Base-by-base conservation (phyloP, 345 rosid genomes). In the Brassica nigra region DNA sequence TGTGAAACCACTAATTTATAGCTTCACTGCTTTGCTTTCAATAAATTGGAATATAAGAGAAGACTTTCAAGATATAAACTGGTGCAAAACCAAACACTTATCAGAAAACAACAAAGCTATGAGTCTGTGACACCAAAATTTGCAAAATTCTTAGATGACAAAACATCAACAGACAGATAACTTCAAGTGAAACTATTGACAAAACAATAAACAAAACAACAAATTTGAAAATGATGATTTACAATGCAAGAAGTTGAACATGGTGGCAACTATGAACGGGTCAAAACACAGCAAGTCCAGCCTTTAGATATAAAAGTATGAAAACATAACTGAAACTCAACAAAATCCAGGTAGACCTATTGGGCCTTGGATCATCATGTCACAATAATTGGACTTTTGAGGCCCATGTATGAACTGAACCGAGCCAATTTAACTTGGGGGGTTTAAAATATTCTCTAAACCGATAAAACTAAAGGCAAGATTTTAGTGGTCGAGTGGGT, bases 41-140 rank as follows among this genome's bases (percentile, higher is more conserved):
- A 18, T 18, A 0, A 18, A 18, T 18, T 18, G 0, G 18, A 18
- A 18, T 0, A 18, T 18, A 79, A 82, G 81, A 90, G 81, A 83
- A 84, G 61, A 44, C 76, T 78, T 77, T 72, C 66, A 81, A 77
- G 58, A 67, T 79, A 76, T 67, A 66, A 66, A 55, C 31, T 14
- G 54, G 67, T 72, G 37, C 74, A 47, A 72, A 69, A 69, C 58
- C 36, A 62, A 73, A 62, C 30, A 83, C 14, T 9, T 2, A 8
- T 42, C 4, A 10, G 14, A 42, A 42, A 42, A 42, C 76, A 78
- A 31, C 18, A n/a, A 61, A 68, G 29, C 29, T 55, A 18, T 30
- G 68, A 20, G 59, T 23, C 14, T 39, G 23, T 57, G n/a, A 76
- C 47, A 16, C 67, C 12, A 67, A 37, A 29, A 58, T 39, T 37